Percentiles rank a stretch among this genome's conserved stretches.
Evolutionary conservation across 371 early-diverging fungal species (phyloP).

Genomic region (Mucor mucedo): DNA sequence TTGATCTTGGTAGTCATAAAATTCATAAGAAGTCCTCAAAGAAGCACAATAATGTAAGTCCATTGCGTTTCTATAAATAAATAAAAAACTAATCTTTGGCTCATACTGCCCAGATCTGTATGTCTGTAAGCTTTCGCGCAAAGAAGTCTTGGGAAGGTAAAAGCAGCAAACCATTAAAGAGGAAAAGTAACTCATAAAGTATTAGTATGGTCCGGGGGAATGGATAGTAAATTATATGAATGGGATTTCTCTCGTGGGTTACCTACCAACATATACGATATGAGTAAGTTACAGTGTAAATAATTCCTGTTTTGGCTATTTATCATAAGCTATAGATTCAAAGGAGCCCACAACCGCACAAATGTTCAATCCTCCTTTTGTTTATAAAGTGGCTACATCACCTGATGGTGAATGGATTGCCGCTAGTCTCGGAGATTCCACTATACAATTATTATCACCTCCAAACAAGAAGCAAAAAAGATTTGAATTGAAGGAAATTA

Average conservation of each 20-base stretch:
- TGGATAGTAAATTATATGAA: constrained; percentile 48
- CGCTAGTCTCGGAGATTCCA: constrained; percentile 50
- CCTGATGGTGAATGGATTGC: constrained; percentile 44
- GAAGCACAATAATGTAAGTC: constrained; percentile 43
- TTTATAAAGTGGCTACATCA: constrained; percentile 39
- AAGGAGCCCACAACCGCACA: constrained; percentile 39
- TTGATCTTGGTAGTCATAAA: constrained; percentile 47
- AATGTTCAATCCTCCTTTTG: constrained; percentile 60
- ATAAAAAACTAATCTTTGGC: background rate
- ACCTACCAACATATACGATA: constrained; percentile 34
- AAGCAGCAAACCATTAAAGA: background rate
- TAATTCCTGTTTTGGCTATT: background rate
- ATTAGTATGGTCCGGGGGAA: constrained; percentile 56
- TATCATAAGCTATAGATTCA: constrained; percentile 20
- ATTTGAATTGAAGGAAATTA: constrained; percentile 7
- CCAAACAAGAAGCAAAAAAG: constrained; percentile 26
- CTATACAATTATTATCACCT: constrained; percentile 34
- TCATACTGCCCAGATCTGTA: constrained; percentile 39
- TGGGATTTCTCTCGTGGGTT: constrained; percentile 54
- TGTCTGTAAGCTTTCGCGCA: constrained; percentile 47
- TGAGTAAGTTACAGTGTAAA: constrained; percentile 27
- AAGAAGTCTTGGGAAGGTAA: constrained; percentile 56
- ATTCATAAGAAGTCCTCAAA: constrained; percentile 45
- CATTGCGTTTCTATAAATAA: background rate
- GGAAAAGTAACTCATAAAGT: background rate